Conservation (phyloP, 2,329 filamentous ascomycete species). For the Monosporascus ibericus region DNA sequence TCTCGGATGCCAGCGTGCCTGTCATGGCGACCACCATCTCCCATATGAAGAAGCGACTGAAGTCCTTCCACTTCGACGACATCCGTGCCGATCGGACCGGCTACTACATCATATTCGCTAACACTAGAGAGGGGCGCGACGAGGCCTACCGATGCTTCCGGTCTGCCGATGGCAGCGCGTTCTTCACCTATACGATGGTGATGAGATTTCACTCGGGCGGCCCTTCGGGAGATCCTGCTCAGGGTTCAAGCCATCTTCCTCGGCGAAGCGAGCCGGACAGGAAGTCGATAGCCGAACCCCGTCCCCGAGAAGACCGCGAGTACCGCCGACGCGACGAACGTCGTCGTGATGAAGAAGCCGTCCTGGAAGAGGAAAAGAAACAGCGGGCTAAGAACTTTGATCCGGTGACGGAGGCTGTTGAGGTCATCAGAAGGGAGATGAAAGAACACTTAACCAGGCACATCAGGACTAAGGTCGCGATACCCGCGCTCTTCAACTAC, state of each 20-base stretch:
- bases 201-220: constrained; percentile 67
- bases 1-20: constrained; percentile 80
- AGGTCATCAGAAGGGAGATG: constrained; percentile 73
- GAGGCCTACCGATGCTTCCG: constrained; percentile 78
- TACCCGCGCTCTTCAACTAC: constrained; percentile 71
- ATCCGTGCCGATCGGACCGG: constrained; percentile 79
- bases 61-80: constrained; percentile 73
- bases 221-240: constrained; percentile 23
- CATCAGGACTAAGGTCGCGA: constrained; percentile 81
- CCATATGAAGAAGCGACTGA: constrained; percentile 85
- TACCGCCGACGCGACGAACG: constrained; percentile 62
- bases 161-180: constrained; percentile 69
- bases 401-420: constrained; percentile 77
- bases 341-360: constrained; percentile 69
- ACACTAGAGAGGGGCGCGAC: constrained; percentile 66
- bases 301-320: constrained; percentile 60
- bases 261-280: constrained; percentile 19
- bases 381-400: constrained; percentile 83
- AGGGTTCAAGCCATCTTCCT: constrained; percentile 14
- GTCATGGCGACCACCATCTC: constrained; percentile 78
- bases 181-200: constrained; percentile 88
- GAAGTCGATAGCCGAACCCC: constrained; percentile 34
- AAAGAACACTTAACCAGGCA: constrained; percentile 82
- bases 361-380: constrained; percentile 84
- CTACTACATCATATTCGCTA: constrained; percentile 88